Evolutionary conservation across 139 green algal species (phyloP), one percentile per base, ranked within the genome.

Genomic region (Yamagishiella unicocca): DNA sequence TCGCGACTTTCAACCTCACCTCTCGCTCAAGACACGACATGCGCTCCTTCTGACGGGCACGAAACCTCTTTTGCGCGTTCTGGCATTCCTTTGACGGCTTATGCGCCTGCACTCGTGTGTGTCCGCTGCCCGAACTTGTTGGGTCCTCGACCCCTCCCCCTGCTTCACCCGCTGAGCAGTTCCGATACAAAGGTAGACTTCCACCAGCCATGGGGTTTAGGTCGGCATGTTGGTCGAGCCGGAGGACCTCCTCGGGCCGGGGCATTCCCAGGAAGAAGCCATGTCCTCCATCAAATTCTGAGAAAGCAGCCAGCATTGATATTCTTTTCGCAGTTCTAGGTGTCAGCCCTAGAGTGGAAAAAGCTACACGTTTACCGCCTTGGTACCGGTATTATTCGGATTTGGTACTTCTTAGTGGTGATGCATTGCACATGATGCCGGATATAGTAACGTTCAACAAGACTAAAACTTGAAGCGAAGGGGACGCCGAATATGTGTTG

Each of bases 11-110:
- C n/a, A n/a, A 67, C 58, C 54, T 27, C 37, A 87, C 80, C 80
- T 87, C 64, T 6, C 22, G 43, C 37, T 80, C 42, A 19, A 87
- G 35, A 10, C 19, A 38, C 0, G 25, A 31, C 50, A 87, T 77
- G 4, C 73, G 73, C 67, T 87, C 82, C n/a, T 80, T 80, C 21
- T 87, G 82, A 2, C 82, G 46, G 4, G 62, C 82, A 22, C 82
- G 67, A 40, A 87, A 87, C 0, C 67, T 40, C 43, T 86, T 86
- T 27, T 86, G 80, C 2, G 80, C 80, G 22, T 77, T 86, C 22
- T 14, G 55, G 24, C 46, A 80, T 25, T 80, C 72, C 72, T 25
- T 42, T 45, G 24, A 7, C 19, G 6, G 37, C 70, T 55, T 78
- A 17, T 35, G 38, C 22, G 19, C 70, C 40, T 54, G 70, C 21